A percentile compares a stretch with the other conserved stretches of the same genome.
Evolutionary conservation across 1,284 basidiomycete genomes (phyloP).

Genomic region (Xerocomus amazonicus): DNA sequence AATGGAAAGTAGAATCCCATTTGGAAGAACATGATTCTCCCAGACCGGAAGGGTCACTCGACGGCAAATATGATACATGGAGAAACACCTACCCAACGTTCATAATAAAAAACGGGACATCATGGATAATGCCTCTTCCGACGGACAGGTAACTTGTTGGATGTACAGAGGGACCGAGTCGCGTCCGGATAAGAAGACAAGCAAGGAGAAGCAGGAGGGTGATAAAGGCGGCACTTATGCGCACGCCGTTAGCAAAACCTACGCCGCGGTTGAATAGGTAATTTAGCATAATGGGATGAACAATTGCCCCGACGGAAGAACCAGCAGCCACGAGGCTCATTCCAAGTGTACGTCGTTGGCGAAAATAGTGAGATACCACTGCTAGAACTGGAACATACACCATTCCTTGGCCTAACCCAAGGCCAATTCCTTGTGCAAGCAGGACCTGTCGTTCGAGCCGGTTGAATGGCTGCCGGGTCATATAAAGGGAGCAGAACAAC

Average conservation of each 20-base stretch:
- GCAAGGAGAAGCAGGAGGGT: conserved; percentile 25
- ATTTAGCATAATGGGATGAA: conserved; percentile 41
- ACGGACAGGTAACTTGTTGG: conserved; percentile 20
- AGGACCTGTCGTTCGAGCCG: conserved; percentile 24
- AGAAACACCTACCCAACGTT: conserved; percentile 20
- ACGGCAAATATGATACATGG: not conserved
- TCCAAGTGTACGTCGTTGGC: conserved; percentile 30
- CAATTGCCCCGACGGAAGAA: conserved; percentile 32
- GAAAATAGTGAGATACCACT: conserved; percentile 36
- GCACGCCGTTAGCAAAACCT: conserved; percentile 32
- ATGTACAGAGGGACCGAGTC: conserved; percentile 20
- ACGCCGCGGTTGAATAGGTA: conserved; percentile 31
- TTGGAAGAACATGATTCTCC: conserved; percentile 19
- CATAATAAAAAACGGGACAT: conserved; percentile 25
- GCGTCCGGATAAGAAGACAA: conserved; percentile 30
- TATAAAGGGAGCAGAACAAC: not conserved
- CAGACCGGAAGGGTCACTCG: not conserved
- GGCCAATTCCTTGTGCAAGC: conserved; percentile 34
- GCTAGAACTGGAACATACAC: conserved; percentile 31
- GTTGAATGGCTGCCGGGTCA: not conserved
- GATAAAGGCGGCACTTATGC: conserved; percentile 31
- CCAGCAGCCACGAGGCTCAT: conserved; percentile 35
- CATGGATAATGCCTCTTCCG: conserved; percentile 15
- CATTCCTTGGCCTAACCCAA: conserved; percentile 32
- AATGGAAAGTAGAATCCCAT: conserved; percentile 22